These are phyloP conservation scores for Eucalyptus decipiens DNA, from an alignment of 345 rosid species.

Conservation along the genomic window DNA sequence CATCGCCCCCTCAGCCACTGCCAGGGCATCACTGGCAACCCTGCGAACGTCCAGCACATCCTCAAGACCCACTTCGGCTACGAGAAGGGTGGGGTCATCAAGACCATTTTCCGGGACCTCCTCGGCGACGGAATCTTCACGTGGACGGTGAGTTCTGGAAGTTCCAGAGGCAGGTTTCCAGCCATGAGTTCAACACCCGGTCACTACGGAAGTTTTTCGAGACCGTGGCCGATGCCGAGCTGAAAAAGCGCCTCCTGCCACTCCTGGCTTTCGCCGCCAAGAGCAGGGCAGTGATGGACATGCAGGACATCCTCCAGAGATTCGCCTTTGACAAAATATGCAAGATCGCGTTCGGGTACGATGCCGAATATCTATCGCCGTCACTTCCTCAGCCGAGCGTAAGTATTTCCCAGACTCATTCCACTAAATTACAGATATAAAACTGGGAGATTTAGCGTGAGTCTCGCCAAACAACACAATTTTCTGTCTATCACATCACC, in stretches of 20 bases:
- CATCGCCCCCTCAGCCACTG: slow-evolving; percentile 11
- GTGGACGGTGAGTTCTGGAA: slow-evolving; percentile 33
- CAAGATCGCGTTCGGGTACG: slow-evolving; percentile 20
- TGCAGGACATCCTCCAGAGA: slow-evolving; percentile 33
- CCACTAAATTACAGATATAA: slow-evolving; percentile 23
- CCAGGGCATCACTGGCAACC: slow-evolving; percentile 25
- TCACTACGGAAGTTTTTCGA: slow-evolving; percentile 2
- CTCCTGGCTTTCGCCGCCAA: neutral
- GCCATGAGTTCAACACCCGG: slow-evolving; percentile 4
- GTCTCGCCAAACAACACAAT: neutral
- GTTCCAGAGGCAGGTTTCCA: slow-evolving; percentile 25
- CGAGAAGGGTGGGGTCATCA: slow-evolving; percentile 39
- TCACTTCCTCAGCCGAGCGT: slow-evolving; percentile 13
- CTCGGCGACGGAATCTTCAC: slow-evolving; percentile 52
- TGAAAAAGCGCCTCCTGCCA: neutral
- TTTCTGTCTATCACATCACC: neutral
- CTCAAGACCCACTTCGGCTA: slow-evolving; percentile 38
- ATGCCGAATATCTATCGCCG: slow-evolving; percentile 16
- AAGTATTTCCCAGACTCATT: slow-evolving; percentile 16
- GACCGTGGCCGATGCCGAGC: neutral
- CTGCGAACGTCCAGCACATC: slow-evolving; percentile 38
- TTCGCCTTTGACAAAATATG: slow-evolving; percentile 31
- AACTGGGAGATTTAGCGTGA: neutral
- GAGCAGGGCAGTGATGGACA: slow-evolving; percentile 1
- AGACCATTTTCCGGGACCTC: slow-evolving; percentile 19